Conservation (phyloP, 1,284 basidiomycete species). For the Xerocomus nothofagi region DNA sequence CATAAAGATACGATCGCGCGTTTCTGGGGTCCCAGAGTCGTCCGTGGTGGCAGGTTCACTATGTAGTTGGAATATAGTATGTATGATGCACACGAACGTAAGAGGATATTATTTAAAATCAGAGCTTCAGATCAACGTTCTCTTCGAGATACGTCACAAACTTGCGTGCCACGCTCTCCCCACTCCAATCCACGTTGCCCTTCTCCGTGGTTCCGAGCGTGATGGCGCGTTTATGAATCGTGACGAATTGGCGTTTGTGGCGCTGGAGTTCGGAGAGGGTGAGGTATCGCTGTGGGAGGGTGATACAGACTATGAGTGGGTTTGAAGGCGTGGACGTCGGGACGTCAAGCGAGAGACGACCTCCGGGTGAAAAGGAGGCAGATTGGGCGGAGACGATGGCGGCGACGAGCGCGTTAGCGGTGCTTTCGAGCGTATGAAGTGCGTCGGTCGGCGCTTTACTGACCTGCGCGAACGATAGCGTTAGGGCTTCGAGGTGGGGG, state of each 20-base stretch:
- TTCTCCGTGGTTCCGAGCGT: conserved; percentile 81
- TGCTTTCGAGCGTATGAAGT: conserved; percentile 74
- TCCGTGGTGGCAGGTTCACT: too few relatives aligned
- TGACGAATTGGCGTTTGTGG: conserved; percentile 85
- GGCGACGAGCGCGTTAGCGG: conserved; percentile 65
- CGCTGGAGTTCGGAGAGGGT: conserved; percentile 86
- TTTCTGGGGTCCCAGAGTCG: too few relatives aligned
- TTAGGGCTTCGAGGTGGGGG: background rate
- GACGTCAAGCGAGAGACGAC: conserved; percentile 47
- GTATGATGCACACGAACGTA: background rate
- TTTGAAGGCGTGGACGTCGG: conserved; percentile 37
- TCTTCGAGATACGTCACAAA: conserved; percentile 83
- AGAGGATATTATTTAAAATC: background rate
- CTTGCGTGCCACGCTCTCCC: conserved; percentile 67
- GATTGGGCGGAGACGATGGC: conserved; percentile 64
- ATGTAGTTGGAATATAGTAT: background rate
- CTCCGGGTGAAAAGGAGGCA: conserved; percentile 47
- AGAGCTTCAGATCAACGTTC: conserved; percentile 45
- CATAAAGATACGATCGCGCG: too few relatives aligned
- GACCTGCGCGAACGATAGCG: conserved; percentile 44
- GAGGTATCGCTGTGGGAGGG: conserved; percentile 65
- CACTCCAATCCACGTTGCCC: conserved; percentile 74
- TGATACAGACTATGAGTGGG: conserved; percentile 36
- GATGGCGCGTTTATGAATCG: conserved; percentile 84
- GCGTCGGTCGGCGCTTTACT: conserved; percentile 81